phyloP scores from a whole-genome alignment of 805 yeast species.

The Yamadazyma philogaea region DNA sequence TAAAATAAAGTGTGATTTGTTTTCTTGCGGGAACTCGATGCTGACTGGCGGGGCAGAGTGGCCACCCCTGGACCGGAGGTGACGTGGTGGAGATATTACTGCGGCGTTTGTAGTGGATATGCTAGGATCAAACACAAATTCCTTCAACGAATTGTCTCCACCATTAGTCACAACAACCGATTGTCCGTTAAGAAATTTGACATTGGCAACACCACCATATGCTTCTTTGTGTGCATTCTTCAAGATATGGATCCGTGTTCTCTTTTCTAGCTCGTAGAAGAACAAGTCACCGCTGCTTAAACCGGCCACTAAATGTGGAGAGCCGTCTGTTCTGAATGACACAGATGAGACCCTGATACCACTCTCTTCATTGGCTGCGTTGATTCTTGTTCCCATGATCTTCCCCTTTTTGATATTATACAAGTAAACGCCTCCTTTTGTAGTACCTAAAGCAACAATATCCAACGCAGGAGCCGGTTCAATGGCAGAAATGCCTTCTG shows the following conservation, averaged over 20 bases:
- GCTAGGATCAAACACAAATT: conserved; percentile 91
- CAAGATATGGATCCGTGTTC: conserved; percentile 71
- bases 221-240: conserved; percentile 69
- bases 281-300: conserved; percentile 76
- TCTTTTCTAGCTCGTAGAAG: conserved; percentile 76
- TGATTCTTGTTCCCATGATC: conserved; percentile 46
- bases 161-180: conserved; percentile 88
- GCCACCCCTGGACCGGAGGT: conserved; percentile 94
- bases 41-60: conserved; percentile 86
- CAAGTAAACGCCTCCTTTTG: conserved; percentile 61
- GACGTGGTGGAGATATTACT: conserved; percentile 85
- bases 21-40: conserved; percentile 72
- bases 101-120: conserved; percentile 60
- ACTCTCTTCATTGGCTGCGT: conserved; percentile 40
- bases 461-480: conserved; percentile 88
- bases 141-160: conserved; percentile 85
- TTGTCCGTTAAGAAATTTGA: conserved; percentile 81
- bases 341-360: conserved; percentile 51
- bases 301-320: conserved; percentile 78
- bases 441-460: conserved; percentile 72
- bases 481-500: conserved; percentile 52
- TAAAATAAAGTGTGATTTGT: conserved; percentile 72
- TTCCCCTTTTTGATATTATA: conserved; percentile 67
- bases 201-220: conserved; percentile 74
- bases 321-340: conserved; percentile 90